A percentile compares a stretch with the other conserved stretches of the same genome.
Conservation (phyloP, 768 basidiomycete species). For the Lentinula sp. region DNA sequence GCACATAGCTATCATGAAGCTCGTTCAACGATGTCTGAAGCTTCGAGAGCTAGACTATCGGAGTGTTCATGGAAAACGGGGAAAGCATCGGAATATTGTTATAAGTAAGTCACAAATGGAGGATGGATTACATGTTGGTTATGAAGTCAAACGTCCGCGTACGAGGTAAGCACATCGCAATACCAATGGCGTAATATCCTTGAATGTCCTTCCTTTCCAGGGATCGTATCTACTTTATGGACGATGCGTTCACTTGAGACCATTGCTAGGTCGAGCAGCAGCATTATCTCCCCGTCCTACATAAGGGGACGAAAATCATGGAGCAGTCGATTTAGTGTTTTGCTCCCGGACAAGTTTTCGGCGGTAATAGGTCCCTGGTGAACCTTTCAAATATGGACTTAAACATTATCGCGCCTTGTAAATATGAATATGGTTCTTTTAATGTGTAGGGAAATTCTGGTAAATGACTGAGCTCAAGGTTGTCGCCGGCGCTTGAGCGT, state of each 20-base stretch:
- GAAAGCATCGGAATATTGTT: slow-evolving; percentile 28
- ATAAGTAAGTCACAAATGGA: slow-evolving; percentile 26
- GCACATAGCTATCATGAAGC: slow-evolving; percentile 33
- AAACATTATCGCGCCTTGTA: no score
- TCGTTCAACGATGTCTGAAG: slow-evolving; percentile 33
- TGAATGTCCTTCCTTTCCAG: neutral
- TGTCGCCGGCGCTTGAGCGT: no score
- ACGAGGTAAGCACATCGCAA: slow-evolving; percentile 18
- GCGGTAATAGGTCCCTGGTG: no score
- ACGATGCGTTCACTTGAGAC: neutral
- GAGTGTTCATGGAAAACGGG: slow-evolving; percentile 24
- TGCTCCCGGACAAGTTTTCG: no score
- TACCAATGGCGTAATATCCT: neutral
- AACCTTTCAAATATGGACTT: no score
- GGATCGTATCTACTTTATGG: slow-evolving; percentile 1
- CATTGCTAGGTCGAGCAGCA: neutral
- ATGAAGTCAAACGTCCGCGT: slow-evolving; percentile 23
- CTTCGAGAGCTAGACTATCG: slow-evolving; percentile 38
- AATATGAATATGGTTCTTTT: no score
- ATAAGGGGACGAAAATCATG: no score
- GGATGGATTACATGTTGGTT: slow-evolving; percentile 23
- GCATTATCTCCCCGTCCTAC: no score
- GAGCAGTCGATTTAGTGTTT: no score
- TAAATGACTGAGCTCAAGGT: no score
- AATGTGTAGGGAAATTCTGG: no score